Base-by-base conservation (phyloP, 2,329 filamentous ascomycete genomes). In the Alternaria brassicicola region DNA sequence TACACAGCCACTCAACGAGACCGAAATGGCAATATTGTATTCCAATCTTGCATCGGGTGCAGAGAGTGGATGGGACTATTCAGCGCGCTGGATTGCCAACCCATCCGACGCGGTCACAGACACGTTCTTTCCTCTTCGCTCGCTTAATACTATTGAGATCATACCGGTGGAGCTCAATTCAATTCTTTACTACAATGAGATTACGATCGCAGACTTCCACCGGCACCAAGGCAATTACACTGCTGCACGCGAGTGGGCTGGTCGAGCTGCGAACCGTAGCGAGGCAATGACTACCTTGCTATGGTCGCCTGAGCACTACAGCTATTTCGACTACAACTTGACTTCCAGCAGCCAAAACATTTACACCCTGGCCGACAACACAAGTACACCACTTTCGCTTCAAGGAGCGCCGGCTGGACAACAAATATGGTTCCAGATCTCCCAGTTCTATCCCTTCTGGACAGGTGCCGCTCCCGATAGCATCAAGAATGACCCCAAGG, bases 361-460 rank as follows among this genome's bases (percentile, higher is more conserved):
- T 31, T 89, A 83, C 66, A 77, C 85, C 13, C 74, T 81, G 1
- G 77, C 78, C 8, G 61, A 77, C 4, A 68, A 76, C 31, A 81
- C 84, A 31, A 79, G 70, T n/a, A 70, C 71, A 0, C 70, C 72
- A 19, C 77, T 69, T 6, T 72, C 77, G 3, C 76, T 64, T 5
- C 67, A 74, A 2, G 77, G 74, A 10, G 85, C 85, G 0, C 86
- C 86, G 3, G 66, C 78, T 1, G 86, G 83, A 38, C 73, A 84
- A 36, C 85, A 89, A 70, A 78, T 88, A 21, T 68, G 84, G 57
- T 88, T 89, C 70, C 76, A 84, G 57, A 74, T 84, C 8, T 83
- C 83, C 0, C 87, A 89, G 70, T 85, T 88, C 73, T 89, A 87
- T 70, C 88, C 88, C 2, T 89, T 89, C 80, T 90, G 88, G 87